Percentiles rank a stretch among this genome's conserved stretches.
Evolutionary conservation across 202 grass and related monocot species (phyloP).

Genomic region (Eragrostis tef): DNA sequence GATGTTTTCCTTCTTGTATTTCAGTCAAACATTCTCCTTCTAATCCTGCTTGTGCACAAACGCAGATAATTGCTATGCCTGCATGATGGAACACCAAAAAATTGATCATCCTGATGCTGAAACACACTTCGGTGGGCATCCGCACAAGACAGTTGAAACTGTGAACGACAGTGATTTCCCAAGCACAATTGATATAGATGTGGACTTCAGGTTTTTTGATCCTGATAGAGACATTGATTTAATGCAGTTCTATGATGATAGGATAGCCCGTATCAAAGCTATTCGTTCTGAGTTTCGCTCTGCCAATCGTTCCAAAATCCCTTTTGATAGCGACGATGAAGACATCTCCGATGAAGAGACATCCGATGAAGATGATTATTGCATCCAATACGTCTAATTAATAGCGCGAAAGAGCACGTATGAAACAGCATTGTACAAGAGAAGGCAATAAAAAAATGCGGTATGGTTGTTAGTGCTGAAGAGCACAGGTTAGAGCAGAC

Average conservation of each 20-base stretch:
- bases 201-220: constrained; percentile 28
- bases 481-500: no score
- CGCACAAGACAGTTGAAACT: neutral
- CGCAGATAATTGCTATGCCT: constrained; percentile 27
- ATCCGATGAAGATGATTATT: neutral
- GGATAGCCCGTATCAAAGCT: neutral
- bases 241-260: neutral
- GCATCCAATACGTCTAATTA: neutral
- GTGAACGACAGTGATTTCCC: neutral
- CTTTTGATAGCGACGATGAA: neutral
- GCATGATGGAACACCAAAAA: neutral
- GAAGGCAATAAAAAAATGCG: no score
- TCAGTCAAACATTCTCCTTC: neutral
- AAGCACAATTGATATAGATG: neutral
- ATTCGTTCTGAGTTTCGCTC: neutral
- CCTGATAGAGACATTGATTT: constrained; percentile 18
- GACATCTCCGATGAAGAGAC: neutral
- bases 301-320: neutral
- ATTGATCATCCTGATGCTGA: constrained; percentile 21
- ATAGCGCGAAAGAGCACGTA: no score
- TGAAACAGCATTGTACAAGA: no score
- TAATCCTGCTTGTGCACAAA: constrained; percentile 23
- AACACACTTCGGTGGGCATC: constrained; percentile 6
- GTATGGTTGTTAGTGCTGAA: no score
- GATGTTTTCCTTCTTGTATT: no score